phyloP scores from a whole-genome alignment of 352 stramenopile species.

The Pythium coloratum region DNA sequence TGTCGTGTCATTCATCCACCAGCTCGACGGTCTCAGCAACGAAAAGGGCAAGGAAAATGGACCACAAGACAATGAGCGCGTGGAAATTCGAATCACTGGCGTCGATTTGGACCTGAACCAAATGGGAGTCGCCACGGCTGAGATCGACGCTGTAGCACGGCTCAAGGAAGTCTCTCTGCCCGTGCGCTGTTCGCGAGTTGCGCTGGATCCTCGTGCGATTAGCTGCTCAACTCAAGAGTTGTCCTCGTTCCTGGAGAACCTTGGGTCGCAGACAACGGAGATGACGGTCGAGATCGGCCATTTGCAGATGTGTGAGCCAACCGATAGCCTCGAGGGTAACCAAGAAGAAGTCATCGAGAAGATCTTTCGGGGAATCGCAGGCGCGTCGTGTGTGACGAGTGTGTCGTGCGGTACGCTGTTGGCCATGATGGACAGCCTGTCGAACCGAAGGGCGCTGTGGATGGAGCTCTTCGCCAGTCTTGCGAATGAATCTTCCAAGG shows the following conservation, averaged over 20 bases:
- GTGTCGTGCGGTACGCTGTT: constrained; percentile 20
- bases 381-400: constrained; percentile 12
- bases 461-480: constrained; percentile 13
- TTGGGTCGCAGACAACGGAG: not conserved
- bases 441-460: constrained; percentile 13
- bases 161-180: not conserved
- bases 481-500: not conserved
- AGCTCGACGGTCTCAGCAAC: not conserved
- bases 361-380: constrained; percentile 14
- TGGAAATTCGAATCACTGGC: not conserved
- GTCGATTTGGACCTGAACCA: constrained; percentile 20
- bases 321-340: not conserved
- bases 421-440: constrained; percentile 5
- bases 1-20: constrained; percentile 17
- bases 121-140: constrained; percentile 8
- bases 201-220: constrained; percentile 3
- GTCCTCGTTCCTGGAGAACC: constrained; percentile 7
- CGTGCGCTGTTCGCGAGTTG: constrained; percentile 8
- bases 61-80: not conserved
- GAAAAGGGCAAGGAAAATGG: not conserved
- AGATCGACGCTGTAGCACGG: not conserved
- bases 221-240: constrained; percentile 9
- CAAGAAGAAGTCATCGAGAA: constrained; percentile 10
- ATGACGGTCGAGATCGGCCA: constrained; percentile 21
- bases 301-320: not conserved